These are phyloP conservation scores for Phytomonas sp. DNA, from an alignment of 208 protist species.

Conservation along the genomic window DNA sequence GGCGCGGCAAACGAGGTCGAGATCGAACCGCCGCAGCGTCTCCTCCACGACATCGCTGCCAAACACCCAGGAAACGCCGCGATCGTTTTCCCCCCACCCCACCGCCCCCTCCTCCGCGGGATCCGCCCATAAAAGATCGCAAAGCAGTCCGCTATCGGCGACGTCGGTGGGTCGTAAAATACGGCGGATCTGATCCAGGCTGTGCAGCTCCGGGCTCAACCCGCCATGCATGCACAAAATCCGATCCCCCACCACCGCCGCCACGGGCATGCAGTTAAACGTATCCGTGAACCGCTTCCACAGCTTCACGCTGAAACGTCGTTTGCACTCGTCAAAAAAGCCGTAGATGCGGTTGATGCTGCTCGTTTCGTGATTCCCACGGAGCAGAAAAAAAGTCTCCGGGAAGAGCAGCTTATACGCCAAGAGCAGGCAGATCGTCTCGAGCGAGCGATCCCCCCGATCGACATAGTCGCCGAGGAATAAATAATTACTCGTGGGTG, in stretches of 20 bases:
- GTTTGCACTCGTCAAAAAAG: slow-evolving; percentile 90
- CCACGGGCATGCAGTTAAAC: slow-evolving; percentile 83
- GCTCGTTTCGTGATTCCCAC: slow-evolving; percentile 88
- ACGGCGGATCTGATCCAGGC: slow-evolving; percentile 33
- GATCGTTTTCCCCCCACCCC: slow-evolving; percentile 50
- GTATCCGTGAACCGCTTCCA: slow-evolving; percentile 86
- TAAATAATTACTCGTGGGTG: slow-evolving; percentile 70
- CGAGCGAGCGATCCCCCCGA: slow-evolving; percentile 74
- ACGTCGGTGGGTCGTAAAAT: slow-evolving; percentile 47
- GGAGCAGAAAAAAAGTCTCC: slow-evolving; percentile 71
- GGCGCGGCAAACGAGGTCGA: slow-evolving; percentile 97
- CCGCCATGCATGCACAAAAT: slow-evolving; percentile 84
- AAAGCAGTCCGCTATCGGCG: slow-evolving; percentile 85
- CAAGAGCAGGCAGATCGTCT: slow-evolving; percentile 74
- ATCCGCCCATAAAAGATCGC: slow-evolving; percentile 99
- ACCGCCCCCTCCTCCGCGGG: slow-evolving; percentile 87
- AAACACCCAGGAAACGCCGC: slow-evolving; percentile 79
- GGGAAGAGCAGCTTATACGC: slow-evolving; percentile 79
- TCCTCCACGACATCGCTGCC: slow-evolving; percentile 58
- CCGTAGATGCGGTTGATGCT: slow-evolving; percentile 85
- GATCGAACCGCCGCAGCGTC: slow-evolving; percentile 93
- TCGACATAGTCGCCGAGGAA: slow-evolving; percentile 98
- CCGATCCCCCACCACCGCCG: slow-evolving; percentile 51
- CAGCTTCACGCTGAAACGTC: slow-evolving; percentile 86
- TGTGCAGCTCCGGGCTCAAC: slow-evolving; percentile 58